phyloP scores from a whole-genome alignment of 768 basidiomycete species.

The Cystobasidium onofrii region DNA sequence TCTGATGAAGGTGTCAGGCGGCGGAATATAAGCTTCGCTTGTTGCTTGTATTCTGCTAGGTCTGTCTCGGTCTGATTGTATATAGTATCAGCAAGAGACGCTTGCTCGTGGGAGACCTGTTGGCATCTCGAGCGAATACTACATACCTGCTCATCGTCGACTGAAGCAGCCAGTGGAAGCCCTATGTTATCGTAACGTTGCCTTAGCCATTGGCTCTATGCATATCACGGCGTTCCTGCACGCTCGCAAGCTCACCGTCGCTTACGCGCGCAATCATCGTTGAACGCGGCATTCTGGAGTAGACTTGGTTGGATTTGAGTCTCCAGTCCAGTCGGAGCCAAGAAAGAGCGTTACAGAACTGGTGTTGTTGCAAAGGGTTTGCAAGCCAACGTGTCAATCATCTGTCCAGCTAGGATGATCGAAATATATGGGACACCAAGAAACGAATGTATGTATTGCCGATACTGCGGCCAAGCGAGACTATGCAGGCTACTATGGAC shows the following conservation, averaged over 20 bases:
- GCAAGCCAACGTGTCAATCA: background rate
- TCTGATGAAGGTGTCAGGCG: slow-evolving; percentile 89
- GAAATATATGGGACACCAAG: no score
- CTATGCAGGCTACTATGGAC: background rate
- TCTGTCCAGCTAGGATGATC: no score
- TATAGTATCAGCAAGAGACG: no score
- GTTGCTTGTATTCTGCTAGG: slow-evolving; percentile 95
- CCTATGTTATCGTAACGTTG: slow-evolving; percentile 16
- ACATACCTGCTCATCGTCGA: slow-evolving; percentile 89
- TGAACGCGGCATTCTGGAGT: slow-evolving; percentile 66
- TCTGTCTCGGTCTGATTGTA: slow-evolving; percentile 91
- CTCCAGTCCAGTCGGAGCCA: no score
- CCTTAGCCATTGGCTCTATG: background rate
- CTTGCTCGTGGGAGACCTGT: no score
- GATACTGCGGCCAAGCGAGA: background rate
- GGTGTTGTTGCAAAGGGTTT: background rate
- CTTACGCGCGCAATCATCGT: slow-evolving; percentile 76
- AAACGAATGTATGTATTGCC: background rate
- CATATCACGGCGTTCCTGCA: background rate
- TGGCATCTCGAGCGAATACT: background rate
- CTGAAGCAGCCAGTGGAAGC: slow-evolving; percentile 46
- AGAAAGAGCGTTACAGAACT: no score
- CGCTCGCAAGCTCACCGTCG: slow-evolving; percentile 50
- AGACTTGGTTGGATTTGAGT: background rate
- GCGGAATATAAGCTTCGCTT: slow-evolving; percentile 91